Conservation (phyloP, 2,329 filamentous ascomycete species). For the Leptosphaerulina australis region DNA sequence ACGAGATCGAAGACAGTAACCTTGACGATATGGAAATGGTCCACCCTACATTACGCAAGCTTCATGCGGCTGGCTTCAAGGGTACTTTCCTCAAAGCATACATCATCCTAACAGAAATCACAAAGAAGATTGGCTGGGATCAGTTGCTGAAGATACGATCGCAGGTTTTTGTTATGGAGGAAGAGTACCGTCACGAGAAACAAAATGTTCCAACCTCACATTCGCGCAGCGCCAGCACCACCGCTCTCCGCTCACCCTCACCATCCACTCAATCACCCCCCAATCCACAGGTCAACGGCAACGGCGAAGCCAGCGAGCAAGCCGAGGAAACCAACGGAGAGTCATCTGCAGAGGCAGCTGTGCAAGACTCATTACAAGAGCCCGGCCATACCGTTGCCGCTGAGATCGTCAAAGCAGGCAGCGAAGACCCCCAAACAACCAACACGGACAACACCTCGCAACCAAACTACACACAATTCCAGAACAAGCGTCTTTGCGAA, state of each 20-base stretch:
- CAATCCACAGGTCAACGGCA: constrained; percentile 50
- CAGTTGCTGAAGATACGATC: constrained; percentile 92
- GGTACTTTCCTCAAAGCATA: constrained; percentile 97
- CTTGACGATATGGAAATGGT: constrained; percentile 80
- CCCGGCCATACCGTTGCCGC: constrained; percentile 80
- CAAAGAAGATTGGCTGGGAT: constrained; percentile 96
- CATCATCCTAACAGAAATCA: constrained; percentile 91
- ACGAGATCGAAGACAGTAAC: constrained; percentile 94
- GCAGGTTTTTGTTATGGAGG: constrained; percentile 99
- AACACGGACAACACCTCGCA: constrained; percentile 59
- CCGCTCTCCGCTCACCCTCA: constrained; percentile 73
- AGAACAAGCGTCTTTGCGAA: constrained; percentile 96
- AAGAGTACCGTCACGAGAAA: constrained; percentile 93
- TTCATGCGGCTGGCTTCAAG: constrained; percentile 88
- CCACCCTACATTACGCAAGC: constrained; percentile 81
- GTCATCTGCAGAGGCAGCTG: constrained; percentile 34
- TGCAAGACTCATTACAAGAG: constrained; percentile 67
- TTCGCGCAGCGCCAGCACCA: constrained; percentile 78
- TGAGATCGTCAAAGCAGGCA: constrained; percentile 75
- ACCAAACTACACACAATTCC: constrained; percentile 86
- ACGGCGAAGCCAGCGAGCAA: constrained; percentile 38
- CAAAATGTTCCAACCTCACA: constrained; percentile 32
- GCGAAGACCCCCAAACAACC: constrained; percentile 59
- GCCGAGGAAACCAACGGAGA: constrained; percentile 37
- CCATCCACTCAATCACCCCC: constrained; percentile 23